A percentile compares a stretch with the other conserved stretches of the same genome.
Conservation (phyloP, 2,329 filamentous ascomycete genomes). For the Nannizziopsis barbatae region DNA sequence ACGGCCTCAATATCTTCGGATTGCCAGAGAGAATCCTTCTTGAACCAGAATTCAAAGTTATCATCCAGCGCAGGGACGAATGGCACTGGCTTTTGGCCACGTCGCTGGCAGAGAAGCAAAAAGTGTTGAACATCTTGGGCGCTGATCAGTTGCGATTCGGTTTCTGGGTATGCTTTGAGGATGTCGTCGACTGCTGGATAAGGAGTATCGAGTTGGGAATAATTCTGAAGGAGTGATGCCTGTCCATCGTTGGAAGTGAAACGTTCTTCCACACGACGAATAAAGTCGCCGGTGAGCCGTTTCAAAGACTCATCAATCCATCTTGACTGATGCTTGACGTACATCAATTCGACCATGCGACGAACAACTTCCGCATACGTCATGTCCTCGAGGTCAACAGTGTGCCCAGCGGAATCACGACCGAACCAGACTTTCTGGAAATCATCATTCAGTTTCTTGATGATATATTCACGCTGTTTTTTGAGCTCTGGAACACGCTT, state of each 20-base stretch:
- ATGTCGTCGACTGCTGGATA: constrained; percentile 69
- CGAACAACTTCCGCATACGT: constrained; percentile 81
- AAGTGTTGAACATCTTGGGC: constrained; percentile 98
- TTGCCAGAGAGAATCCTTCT: constrained; percentile 99
- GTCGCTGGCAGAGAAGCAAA: constrained; percentile 79
- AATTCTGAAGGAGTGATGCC: constrained; percentile 77
- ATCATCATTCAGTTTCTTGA: constrained; percentile 89
- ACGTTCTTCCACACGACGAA: constrained; percentile 91
- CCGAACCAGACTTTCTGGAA: constrained; percentile 98
- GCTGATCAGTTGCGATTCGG: constrained; percentile 84
- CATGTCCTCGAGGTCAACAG: constrained; percentile 89
- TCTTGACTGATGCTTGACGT: constrained; percentile 76
- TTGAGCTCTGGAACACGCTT: constrained; percentile 80
- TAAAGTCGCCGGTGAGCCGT: constrained; percentile 83
- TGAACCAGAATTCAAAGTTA: constrained; percentile 99
- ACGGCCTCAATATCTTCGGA: constrained; percentile 95
- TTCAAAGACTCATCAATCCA: constrained; percentile 85
- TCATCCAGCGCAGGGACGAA: constrained; percentile 94
- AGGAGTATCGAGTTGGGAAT: constrained; percentile 74
- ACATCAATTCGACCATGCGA: constrained; percentile 80
- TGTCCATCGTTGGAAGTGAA: constrained; percentile 65
- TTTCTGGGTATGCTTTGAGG: constrained; percentile 71
- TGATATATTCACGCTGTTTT: constrained; percentile 82
- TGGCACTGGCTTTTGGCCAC: constrained; percentile 88
- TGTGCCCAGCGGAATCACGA: constrained; percentile 64